These are phyloP conservation scores for Populus tomentosa DNA, from an alignment of 441 rosid genomes.

Conservation along the genomic window DNA sequence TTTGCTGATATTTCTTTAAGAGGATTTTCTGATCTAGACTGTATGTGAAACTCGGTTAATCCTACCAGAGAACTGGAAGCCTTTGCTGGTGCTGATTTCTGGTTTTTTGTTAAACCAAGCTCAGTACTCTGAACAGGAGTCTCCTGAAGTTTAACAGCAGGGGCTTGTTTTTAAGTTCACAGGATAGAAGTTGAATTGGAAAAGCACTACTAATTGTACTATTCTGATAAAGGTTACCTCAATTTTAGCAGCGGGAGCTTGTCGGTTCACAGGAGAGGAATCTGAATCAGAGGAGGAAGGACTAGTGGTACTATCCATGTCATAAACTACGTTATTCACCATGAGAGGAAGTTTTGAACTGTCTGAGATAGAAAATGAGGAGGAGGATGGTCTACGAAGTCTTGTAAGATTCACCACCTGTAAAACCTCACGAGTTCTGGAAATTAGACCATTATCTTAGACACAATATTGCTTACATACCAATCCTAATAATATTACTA, in stretches of 20 bases:
- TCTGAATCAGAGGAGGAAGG: conserved; percentile 93
- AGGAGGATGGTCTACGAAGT: conserved; percentile 52
- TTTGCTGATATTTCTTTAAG: conserved; percentile 41
- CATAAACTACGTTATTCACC: conserved; percentile 69
- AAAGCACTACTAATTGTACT: background rate
- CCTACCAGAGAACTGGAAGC: conserved; percentile 23
- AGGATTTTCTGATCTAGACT: conserved; percentile 42
- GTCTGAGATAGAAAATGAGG: conserved; percentile 26
- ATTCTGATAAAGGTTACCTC: conserved; percentile 21
- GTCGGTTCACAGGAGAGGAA: conserved; percentile 32
- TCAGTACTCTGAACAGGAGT: conserved; percentile 18
- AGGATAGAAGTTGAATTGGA: background rate
- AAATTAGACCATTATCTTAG: background rate
- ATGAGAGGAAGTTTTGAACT: conserved; percentile 43
- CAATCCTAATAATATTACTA: background rate
- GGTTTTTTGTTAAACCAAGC: conserved; percentile 19
- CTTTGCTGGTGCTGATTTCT: conserved; percentile 34
- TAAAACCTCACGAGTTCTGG: background rate
- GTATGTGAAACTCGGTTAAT: conserved; percentile 14
- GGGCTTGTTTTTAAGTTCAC: background rate
- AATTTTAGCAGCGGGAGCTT: conserved; percentile 19
- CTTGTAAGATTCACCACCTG: conserved; percentile 78
- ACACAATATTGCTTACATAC: background rate
- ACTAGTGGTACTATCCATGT: conserved; percentile 72
- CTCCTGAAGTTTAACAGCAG: conserved; percentile 11